Evolutionary conservation across 2,329 filamentous ascomycete species (phyloP).

Genomic region (Pseudogymnoascus sp.): DNA sequence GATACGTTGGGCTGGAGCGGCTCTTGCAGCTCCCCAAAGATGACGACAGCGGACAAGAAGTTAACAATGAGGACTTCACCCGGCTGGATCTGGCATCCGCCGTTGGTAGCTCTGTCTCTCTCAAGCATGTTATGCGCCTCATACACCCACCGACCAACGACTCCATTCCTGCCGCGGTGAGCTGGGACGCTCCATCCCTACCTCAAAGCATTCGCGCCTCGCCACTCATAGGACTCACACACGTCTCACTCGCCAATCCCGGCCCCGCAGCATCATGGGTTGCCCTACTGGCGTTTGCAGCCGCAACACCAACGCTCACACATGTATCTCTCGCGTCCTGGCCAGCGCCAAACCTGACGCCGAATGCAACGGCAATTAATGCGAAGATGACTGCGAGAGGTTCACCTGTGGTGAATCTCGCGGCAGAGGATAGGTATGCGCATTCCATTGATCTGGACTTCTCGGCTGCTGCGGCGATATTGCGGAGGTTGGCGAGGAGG

Average conservation of each 20-base stretch:
- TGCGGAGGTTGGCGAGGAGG: slow-evolving; percentile 45
- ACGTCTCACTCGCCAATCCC: slow-evolving; percentile 47
- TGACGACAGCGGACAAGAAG: slow-evolving; percentile 17
- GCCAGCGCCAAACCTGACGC: slow-evolving; percentile 52
- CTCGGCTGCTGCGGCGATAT: slow-evolving; percentile 48
- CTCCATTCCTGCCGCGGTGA: slow-evolving; percentile 9
- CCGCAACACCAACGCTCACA: slow-evolving; percentile 46
- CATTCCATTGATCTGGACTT: slow-evolving; percentile 51
- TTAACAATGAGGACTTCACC: slow-evolving; percentile 40
- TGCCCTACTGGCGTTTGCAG: slow-evolving; percentile 47
- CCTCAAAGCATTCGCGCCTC: slow-evolving; percentile 16
- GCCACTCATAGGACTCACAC: slow-evolving; percentile 47
- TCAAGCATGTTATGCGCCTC: slow-evolving; percentile 46
- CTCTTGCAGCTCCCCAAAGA: slow-evolving; percentile 35
- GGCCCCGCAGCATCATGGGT: slow-evolving; percentile 44
- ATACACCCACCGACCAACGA: slow-evolving; percentile 31
- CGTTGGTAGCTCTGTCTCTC: slow-evolving; percentile 41
- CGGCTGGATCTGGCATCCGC: slow-evolving; percentile 48
- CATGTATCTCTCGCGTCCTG: slow-evolving; percentile 55
- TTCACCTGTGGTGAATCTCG: slow-evolving; percentile 40
- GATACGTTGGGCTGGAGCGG: slow-evolving; percentile 41
- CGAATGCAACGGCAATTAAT: slow-evolving; percentile 37
- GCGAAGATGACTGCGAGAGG: slow-evolving; percentile 39
- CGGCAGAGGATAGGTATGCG: slow-evolving; percentile 49
- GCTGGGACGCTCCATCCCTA: slow-evolving; percentile 23